These are phyloP conservation scores for Monosporozyma aerobia DNA, from an alignment of 805 yeast genomes.

Conservation along the genomic window DNA sequence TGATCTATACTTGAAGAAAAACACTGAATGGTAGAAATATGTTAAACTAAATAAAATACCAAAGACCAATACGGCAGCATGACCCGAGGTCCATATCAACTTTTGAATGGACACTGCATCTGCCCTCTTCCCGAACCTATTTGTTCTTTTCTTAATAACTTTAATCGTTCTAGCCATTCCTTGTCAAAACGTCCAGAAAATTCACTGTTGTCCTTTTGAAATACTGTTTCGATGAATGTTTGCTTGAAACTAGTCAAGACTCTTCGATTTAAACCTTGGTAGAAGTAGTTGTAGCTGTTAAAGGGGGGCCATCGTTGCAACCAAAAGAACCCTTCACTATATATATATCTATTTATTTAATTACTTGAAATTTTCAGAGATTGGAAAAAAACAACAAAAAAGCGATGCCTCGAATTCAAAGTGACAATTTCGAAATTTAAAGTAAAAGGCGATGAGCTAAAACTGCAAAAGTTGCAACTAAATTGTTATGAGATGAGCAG, in stretches of 20 bases:
- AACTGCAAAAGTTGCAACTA: too few species aligned
- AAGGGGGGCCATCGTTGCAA: background rate
- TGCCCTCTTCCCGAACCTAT: conserved; percentile 7
- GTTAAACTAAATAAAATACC: conserved; percentile 23
- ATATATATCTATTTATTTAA: background rate
- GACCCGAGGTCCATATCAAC: conserved; percentile 25
- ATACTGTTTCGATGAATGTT: background rate
- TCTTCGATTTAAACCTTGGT: background rate
- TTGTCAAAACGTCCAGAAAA: background rate
- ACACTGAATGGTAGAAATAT: conserved; percentile 18
- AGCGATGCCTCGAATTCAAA: background rate
- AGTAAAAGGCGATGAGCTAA: background rate
- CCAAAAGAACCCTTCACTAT: background rate
- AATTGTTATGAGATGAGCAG: background rate
- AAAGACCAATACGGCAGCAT: conserved; percentile 16
- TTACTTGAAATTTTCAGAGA: background rate
- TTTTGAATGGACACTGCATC: conserved; percentile 21
- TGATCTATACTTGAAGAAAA: conserved; percentile 25
- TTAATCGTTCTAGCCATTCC: conserved; percentile 11
- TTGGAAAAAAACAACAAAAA: background rate
- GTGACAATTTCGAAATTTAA: background rate
- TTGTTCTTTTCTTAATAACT: conserved; percentile 18
- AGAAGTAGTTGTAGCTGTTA: background rate
- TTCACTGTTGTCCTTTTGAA: too few species aligned
- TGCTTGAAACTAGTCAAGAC: background rate